These are phyloP conservation scores for Aeminium ludgeri DNA, from an alignment of 495 filamentous ascomycete genomes.

Conservation along the genomic window DNA sequence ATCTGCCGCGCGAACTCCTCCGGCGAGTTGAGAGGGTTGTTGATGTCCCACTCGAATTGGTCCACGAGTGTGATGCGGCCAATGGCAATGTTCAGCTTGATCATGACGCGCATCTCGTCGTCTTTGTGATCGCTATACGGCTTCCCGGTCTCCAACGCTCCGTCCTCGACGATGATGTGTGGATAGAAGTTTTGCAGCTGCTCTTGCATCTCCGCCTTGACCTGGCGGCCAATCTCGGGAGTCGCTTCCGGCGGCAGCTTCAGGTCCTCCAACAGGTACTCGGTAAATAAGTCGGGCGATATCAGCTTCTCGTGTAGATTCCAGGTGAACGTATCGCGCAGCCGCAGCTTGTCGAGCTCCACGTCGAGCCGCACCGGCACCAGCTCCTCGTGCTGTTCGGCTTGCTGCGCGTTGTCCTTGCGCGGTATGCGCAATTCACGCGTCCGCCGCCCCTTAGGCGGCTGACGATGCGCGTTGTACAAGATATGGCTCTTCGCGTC, in stretches of 20 bases:
- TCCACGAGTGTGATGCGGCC: conserved; percentile 86
- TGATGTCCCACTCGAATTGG: conserved; percentile 98
- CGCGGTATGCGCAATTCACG: conserved; percentile 51
- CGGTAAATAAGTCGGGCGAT: conserved; percentile 61
- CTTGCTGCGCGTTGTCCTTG: conserved; percentile 66
- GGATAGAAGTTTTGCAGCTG: conserved; percentile 89
- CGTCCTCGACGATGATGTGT: conserved; percentile 74
- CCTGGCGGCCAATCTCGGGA: conserved; percentile 51
- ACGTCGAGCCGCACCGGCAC: conserved; percentile 85
- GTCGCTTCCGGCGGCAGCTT: conserved; percentile 52
- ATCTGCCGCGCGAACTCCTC: conserved; percentile 85
- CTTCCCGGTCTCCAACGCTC: conserved; percentile 71
- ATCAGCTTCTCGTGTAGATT: conserved; percentile 85
- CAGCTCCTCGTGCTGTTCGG: conserved; percentile 76
- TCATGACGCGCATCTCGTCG: conserved; percentile 89
- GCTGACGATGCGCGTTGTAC: conserved; percentile 57
- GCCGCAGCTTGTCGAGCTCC: conserved; percentile 86
- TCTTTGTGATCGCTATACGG: conserved; percentile 94
- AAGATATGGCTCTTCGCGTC: conserved; percentile 45
- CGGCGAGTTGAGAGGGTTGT: conserved; percentile 79
- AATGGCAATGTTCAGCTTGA: conserved; percentile 96
- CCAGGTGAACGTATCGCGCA: conserved; percentile 97
- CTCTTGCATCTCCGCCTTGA: conserved; percentile 65
- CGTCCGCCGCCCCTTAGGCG: conserved; percentile 57
- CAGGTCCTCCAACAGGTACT: conserved; percentile 83